Conservation (phyloP, 179 eudicot species). For the Corrigiola litoralis region DNA sequence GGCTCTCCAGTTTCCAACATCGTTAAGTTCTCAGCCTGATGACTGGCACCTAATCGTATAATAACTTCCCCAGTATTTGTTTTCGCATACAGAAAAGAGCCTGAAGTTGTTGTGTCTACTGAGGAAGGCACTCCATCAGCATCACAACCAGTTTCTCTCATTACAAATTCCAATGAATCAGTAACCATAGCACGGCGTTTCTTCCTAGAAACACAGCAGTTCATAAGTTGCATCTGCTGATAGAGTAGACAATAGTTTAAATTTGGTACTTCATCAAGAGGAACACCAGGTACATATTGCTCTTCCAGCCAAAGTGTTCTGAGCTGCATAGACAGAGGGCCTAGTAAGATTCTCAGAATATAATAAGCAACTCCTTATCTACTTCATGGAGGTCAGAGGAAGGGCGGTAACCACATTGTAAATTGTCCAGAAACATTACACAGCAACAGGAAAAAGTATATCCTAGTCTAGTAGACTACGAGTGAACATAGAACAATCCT, state of each 20-base stretch:
- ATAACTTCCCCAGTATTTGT: conserved; percentile 64
- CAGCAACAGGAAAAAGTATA: background rate
- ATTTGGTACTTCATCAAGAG: conserved; percentile 66
- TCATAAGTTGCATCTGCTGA: conserved; percentile 92
- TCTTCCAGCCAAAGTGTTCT: conserved; percentile 88
- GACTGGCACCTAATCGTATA: conserved; percentile 73
- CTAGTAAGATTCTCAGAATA: conserved; percentile 2
- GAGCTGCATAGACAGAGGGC: conserved; percentile 46
- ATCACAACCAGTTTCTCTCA: conserved; percentile 39
- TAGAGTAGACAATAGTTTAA: conserved; percentile 73
- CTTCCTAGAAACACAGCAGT: conserved; percentile 89
- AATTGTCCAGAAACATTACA: background rate
- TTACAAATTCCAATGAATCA: conserved; percentile 54
- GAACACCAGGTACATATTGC: conserved; percentile 83
- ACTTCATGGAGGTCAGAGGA: background rate
- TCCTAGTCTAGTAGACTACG: background rate
- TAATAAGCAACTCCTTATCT: background rate
- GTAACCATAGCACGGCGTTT: conserved; percentile 53
- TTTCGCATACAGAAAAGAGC: conserved; percentile 55
- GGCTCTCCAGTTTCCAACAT: conserved; percentile 94
- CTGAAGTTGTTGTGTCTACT: conserved; percentile 29
- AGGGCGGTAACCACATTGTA: background rate
- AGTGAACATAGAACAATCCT: background rate
- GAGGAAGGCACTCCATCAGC: conserved; percentile 42
- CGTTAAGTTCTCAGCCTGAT: conserved; percentile 45